Evolutionary conservation across 257 asterid genomes (phyloP), one percentile per base, ranked within the genome.

Genomic region (Lantana camara): DNA sequence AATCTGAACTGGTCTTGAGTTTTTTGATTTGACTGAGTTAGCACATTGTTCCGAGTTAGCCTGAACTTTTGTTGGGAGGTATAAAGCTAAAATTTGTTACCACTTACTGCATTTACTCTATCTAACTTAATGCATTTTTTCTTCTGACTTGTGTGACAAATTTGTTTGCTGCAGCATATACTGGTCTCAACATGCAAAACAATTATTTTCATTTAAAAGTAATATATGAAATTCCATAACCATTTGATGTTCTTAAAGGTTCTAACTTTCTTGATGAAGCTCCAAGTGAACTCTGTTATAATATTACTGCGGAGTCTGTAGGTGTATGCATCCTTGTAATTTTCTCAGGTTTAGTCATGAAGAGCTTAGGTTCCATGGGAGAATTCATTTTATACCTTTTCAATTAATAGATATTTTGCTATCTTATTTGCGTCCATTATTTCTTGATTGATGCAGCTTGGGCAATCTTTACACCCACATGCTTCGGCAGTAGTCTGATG

Each of bases 361-460:
- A 42, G n/a, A 15, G 15, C 23, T 44, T 52, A 8, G 37, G 13
- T 45, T 65, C n/a, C 24, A 20, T 37, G 53, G 50, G 4, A 65
- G 42, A 41, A 52, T 13, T 20, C 57, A 24, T 20, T 11, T 24
- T 17, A 9, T 37, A 35, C 68, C 16, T 48, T 52, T 48, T 32
- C 23, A 49, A 30, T 54, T 16, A 38, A 24, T 29, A 9, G 16
- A 38, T 24, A 42, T 9, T 24, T 40, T 38, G 60, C 41, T 27
- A 19, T 34, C 50, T 34, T 21, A 34, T 68, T 34, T 13, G 17
- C 11, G 15, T 4, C 37, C 40, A 60, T 23, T 27, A 14, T 54
- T 66, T 22, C 48, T 53, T 52, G 44, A 15, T 17, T 27, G 67
- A 17, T 50, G 68, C 51, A 59, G 67, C 16, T 59, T 27, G 67